Evolutionary conservation across 768 basidiomycete genomes (phyloP).

Genomic region (Naganishia antarctica): DNA sequence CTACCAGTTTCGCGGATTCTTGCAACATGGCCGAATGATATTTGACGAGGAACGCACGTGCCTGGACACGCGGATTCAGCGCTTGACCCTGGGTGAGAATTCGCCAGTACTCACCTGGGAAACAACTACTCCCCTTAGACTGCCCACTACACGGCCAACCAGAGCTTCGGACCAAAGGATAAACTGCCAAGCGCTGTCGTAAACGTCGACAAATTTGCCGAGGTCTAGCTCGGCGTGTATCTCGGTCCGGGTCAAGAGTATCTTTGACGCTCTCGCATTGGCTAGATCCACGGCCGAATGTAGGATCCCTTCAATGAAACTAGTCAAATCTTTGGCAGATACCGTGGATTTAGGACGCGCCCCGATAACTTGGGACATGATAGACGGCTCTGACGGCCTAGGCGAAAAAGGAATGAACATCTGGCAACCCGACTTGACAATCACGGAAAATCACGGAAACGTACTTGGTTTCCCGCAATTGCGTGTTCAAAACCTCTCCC

Average conservation of each 20-base stretch:
- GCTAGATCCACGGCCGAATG: constrained; percentile 67
- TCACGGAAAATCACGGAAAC: neutral
- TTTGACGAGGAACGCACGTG: constrained; percentile 75
- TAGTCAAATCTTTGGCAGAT: constrained; percentile 23
- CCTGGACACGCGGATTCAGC: no score
- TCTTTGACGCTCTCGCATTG: constrained; percentile 72
- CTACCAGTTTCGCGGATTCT: constrained; percentile 78
- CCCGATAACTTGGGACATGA: neutral
- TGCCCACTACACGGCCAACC: constrained; percentile 85
- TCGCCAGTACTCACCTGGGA: constrained; percentile 56
- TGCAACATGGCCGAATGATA: constrained; percentile 80
- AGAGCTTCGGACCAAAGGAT: constrained; percentile 64
- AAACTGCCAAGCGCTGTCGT: constrained; percentile 13
- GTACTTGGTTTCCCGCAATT: constrained; percentile 33
- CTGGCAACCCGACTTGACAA: no score
- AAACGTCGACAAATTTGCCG: constrained; percentile 60
- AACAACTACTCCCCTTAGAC: constrained; percentile 76
- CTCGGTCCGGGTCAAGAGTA: constrained; percentile 71
- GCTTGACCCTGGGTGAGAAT: no score
- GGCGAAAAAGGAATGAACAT: neutral
- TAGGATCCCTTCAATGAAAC: constrained; percentile 27
- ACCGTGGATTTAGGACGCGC: neutral
- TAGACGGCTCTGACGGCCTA: neutral
- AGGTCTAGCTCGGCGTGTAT: constrained; percentile 70
- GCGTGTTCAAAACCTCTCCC: constrained; percentile 51